Base-by-base conservation (phyloP, 176 grass and related monocot species). In the Rhynchospora pubera region DNA sequence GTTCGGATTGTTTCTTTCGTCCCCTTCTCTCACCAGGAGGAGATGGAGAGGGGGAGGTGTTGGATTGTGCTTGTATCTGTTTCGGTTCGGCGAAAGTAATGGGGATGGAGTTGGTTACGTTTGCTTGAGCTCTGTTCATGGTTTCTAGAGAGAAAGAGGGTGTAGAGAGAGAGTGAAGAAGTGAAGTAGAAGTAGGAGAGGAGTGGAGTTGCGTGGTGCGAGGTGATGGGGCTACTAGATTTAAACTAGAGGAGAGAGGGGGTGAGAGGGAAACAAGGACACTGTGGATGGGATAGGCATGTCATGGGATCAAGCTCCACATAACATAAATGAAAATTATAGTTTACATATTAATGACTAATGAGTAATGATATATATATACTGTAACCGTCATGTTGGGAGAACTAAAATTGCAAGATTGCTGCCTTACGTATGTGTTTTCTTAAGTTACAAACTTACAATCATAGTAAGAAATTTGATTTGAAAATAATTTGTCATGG, bases 1-100 rank as follows among this genome's bases (percentile, higher is more conserved):
- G 95, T 89, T 98, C 95, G 0, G 68, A 78, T 52, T 82, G 79
- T 50, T 82, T 82, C 62, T 82, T 82, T 28, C 79, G 19, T 15
- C 79, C 60, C 52, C 79, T 63, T 65, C 62, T 82, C 43, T 82
- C 79, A 18, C 45, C 70, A 4, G 68, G 69, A 63, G 65, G 34
- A 11, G 83, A 84, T 30, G 73, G 83, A 64, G 73, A 77, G 4
- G 83, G 50, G 7, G 70, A 85, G 57, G 28, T 69, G 56, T 59
- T 85, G 14, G 70, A 77, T 62, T 57, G 83, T 28, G 57, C 7
- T 48, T 74, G 73, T 61, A 42, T 18, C 14, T 62, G 83, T 78
- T 74, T 85, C 0, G 26, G 51, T 47, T 76, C 73, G 19, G 56
- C 39, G 39, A 77, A 85, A 48, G 70, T 51, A 50, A 82, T 82